Evolutionary conservation across 2,329 filamentous ascomycete species (phyloP), one percentile per base, ranked within the genome.

Genomic region (Penicillium sp.): DNA sequence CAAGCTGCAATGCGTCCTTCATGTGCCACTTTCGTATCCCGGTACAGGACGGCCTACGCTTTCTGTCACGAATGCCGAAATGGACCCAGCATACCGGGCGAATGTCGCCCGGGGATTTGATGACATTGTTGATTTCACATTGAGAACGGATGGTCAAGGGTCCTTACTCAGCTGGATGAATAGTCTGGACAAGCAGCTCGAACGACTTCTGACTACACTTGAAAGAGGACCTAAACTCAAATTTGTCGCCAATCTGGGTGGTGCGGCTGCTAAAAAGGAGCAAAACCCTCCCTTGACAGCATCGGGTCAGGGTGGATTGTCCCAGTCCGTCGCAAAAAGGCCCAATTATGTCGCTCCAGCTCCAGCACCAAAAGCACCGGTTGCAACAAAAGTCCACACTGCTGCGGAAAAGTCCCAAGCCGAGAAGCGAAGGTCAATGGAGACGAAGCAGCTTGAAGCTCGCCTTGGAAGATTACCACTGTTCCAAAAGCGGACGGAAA

Each of bases 81-180:
- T 89, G 60, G 84, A 83, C 2, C 75, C 83, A 53, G 85, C 83
- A 1, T 91, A 87, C 64, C 80, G 84, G 61, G 80, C 88, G 67
- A 92, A 91, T 68, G 80, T 93, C 32, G 87, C 90, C 65, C 78
- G 75, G 55, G 88, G 87, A 7, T 93, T 89, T 73, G 81, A 85
- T 52, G 75, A 71, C 33, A 76, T 92, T 44, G 81, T 81, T 0
- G 68, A 77, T 35, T 78, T 80, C 25, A 62, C 67, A 38, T 75
- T 78, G 37, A 72, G 72, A 4, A 77, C 72, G 18, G 60, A 61
- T 41, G 54, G 60, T 15, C 60, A 57, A 43, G 63, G 64, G 5
- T 88, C 85, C 0, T 71, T 93, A 0, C 72, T 92, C 42, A 76
- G 77, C 13, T 75, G 87, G 55, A 78, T 87, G 55, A 87, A 88